A percentile compares a stretch with the other conserved stretches of the same genome.
These are phyloP conservation scores for Abortiporus biennis DNA, from an alignment of 1,284 basidiomycete species.

Conservation along the genomic window DNA sequence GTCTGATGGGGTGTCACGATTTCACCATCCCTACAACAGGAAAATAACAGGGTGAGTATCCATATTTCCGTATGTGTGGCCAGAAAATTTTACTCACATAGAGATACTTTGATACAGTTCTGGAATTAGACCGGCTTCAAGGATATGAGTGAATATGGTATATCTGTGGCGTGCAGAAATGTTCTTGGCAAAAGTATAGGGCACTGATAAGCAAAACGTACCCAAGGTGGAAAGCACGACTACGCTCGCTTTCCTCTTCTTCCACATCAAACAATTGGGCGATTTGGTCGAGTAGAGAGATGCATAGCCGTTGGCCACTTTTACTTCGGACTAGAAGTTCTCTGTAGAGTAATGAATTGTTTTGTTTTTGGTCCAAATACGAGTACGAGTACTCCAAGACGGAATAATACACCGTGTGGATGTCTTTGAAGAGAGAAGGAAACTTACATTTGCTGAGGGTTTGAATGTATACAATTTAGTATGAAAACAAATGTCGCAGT, in stretches of 20 bases:
- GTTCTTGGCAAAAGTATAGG: background rate
- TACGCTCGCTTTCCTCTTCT: slow-evolving; percentile 51
- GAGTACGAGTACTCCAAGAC: too few relatives aligned
- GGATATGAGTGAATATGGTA: slow-evolving; percentile 31
- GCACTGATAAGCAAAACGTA: slow-evolving; percentile 24
- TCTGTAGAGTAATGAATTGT: slow-evolving; percentile 30
- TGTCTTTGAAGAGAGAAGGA: slow-evolving; percentile 1
- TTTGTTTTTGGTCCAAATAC: too few relatives aligned
- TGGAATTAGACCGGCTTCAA: slow-evolving; percentile 28
- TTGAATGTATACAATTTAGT: slow-evolving; percentile 62
- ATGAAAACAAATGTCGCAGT: slow-evolving; percentile 65
- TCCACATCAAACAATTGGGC: slow-evolving; percentile 59
- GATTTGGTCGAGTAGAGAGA: slow-evolving; percentile 61
- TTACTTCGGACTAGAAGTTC: slow-evolving; percentile 43
- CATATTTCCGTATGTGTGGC: background rate
- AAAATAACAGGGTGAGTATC: slow-evolving; percentile 7
- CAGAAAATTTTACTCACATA: slow-evolving; percentile 25
- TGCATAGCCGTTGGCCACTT: slow-evolving; percentile 55
- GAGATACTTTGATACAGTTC: slow-evolving; percentile 28
- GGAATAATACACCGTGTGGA: slow-evolving; percentile 6
- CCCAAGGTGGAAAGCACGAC: slow-evolving; percentile 73
- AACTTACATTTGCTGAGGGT: slow-evolving; percentile 50
- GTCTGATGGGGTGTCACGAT: slow-evolving; percentile 80
- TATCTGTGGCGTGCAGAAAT: slow-evolving; percentile 23
- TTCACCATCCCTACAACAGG: slow-evolving; percentile 50